Evolutionary conservation across 768 basidiomycete genomes (phyloP), one percentile per base, ranked within the genome.

Genomic region (Leccinum subgranulosum): DNA sequence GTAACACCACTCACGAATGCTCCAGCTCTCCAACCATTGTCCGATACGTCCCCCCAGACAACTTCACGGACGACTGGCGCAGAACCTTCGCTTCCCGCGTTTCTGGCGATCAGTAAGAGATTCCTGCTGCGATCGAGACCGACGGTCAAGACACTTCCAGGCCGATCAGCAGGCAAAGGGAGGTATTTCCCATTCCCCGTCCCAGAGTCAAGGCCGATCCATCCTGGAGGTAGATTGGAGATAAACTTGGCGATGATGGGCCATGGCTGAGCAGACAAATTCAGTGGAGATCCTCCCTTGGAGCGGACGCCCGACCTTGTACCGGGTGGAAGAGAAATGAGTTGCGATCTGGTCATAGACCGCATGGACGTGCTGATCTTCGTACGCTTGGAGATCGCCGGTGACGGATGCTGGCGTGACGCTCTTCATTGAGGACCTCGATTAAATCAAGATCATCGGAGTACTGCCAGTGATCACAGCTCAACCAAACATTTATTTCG

Each of bases 151-250:
- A 87, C 71, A 27, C 79, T 79, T 12, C 77, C 75, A 6, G 84
- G 84, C 15, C 82, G 78, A 50, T 90, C 84, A 1, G 73, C 61
- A 6, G 90, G 88, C 1, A 92, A 73, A 3, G 90, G 87, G 2
- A 98, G 82, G 74, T 98, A 98, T 80, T 99, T 98, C 47, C 97
- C 97, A 64, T 99, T 99, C 1, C 97, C 97, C 25, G 93, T 93
- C 6, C 97, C 97, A 25, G 92, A 90, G 71, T 99, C 97, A 25
- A 99, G 79, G 11, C 96, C 96, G 34, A 97, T 76, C 77, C 85
- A 92, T 25, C 92, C 88, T 19, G 85, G 75, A 14, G 88, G 82
- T 14, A 97, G 69, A 43, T 79, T 82, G 7, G 81, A 77, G 25
- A 97, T 77, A 71, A 96, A 97, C 43, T 74, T 67, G 15, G 85